These are phyloP conservation scores for Aspergillus flavus DNA, from an alignment of 2,329 filamentous ascomycete species.

Conservation along the genomic window DNA sequence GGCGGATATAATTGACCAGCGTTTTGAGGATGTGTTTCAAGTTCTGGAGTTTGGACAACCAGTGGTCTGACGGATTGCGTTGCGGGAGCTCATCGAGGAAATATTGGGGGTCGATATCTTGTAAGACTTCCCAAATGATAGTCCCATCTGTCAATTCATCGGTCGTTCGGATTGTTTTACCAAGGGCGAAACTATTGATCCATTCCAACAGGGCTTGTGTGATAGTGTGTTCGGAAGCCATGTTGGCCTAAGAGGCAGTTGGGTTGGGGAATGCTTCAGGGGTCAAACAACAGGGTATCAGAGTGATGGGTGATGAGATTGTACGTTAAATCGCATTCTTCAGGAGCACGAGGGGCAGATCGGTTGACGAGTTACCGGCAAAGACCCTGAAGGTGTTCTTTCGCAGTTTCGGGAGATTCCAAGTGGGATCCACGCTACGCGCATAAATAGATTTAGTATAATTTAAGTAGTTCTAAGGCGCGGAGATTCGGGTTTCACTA, in stretches of 20 bases:
- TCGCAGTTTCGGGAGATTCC: constrained; percentile 3
- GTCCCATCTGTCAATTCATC: constrained; percentile 49
- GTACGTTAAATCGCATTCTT: constrained; percentile 7
- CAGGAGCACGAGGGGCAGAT: background rate
- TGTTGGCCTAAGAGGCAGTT: constrained; percentile 27
- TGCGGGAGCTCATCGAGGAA: constrained; percentile 53
- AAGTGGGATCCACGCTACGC: constrained; percentile 14
- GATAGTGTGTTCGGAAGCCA: constrained; percentile 49
- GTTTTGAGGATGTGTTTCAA: constrained; percentile 52
- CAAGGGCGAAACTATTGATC: constrained; percentile 50
- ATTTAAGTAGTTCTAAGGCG: constrained; percentile 6
- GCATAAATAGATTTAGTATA: constrained; percentile 7
- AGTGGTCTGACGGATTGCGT: constrained; percentile 46
- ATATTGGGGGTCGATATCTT: constrained; percentile 52
- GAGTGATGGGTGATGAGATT: background rate
- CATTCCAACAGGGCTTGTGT: constrained; percentile 51
- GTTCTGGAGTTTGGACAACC: constrained; percentile 53
- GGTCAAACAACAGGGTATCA: constrained; percentile 5
- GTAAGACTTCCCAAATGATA: constrained; percentile 51
- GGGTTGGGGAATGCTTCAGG: constrained; percentile 25
- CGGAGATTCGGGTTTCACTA: background rate
- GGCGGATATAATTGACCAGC: constrained; percentile 47
- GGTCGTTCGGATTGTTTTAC: constrained; percentile 43
- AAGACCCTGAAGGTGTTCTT: constrained; percentile 5
- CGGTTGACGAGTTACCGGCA: background rate